These are phyloP conservation scores for Camelina laxa DNA, from an alignment of 345 rosid species.

Conservation along the genomic window DNA sequence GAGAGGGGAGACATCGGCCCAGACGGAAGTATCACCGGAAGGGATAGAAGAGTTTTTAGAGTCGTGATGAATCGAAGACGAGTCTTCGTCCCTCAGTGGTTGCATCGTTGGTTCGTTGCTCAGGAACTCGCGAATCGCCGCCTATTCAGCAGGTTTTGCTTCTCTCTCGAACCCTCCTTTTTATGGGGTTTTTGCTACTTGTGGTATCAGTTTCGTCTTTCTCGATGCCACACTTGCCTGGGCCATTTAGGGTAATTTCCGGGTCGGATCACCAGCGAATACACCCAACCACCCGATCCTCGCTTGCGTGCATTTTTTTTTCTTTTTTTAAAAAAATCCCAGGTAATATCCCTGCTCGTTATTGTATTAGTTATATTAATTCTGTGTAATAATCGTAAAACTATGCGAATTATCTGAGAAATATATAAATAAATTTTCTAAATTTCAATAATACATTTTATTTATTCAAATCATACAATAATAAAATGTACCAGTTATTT, in stretches of 20 bases:
- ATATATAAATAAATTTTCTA: no score
- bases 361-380: no score
- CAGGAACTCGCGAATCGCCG: conserved; percentile 5
- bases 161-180: neutral
- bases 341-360: no score
- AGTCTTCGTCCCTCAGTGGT: conserved; percentile 15
- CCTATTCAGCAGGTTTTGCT: neutral
- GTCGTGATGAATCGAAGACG: conserved; percentile 43
- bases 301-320: no score
- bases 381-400: no score
- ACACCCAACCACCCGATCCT: no score
- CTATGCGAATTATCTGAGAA: no score
- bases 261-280: conserved; percentile 28
- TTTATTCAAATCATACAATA: no score
- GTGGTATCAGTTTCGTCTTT: conserved; percentile 14
- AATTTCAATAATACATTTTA: no score
- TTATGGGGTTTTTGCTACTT: conserved; percentile 2
- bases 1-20: conserved; percentile 84
- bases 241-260: conserved; percentile 35
- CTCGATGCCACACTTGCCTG: conserved; percentile 15
- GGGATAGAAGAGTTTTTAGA: conserved; percentile 53
- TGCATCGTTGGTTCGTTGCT: conserved; percentile 35
- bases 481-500: no score
- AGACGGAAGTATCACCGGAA: conserved; percentile 64
- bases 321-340: no score